Conservation (phyloP, 2,329 filamentous ascomycete species). For the Ophiostoma himal-ulmi region DNA sequence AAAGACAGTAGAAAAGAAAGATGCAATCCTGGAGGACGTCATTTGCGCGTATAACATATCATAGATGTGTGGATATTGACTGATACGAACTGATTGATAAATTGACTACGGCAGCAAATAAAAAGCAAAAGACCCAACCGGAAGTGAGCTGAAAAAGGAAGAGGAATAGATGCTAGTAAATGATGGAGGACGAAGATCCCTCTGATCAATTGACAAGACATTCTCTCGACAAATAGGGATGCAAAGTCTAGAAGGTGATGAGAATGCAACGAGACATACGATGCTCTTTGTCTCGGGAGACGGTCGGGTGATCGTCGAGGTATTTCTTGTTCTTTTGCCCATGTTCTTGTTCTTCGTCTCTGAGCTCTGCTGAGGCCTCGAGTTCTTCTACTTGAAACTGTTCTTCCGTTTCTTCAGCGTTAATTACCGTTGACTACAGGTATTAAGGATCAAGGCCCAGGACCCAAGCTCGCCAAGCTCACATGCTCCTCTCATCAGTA, state of each 20-base stretch:
- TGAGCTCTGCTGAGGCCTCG: too few species aligned
- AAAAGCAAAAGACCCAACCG: neutral
- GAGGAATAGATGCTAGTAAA: neutral
- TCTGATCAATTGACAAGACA: neutral
- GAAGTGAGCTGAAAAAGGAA: neutral
- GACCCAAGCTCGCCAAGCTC: neutral
- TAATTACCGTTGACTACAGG: neutral
- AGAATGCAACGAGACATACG: neutral
- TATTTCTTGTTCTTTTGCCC: neutral
- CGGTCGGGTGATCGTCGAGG: neutral
- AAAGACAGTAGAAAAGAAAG: neutral
- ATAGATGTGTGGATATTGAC: too few species aligned
- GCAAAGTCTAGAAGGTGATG: neutral
- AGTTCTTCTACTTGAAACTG: neutral
- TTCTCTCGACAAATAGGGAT: too few species aligned
- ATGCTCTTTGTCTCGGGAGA: neutral
- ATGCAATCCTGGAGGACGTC: neutral
- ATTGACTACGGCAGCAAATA: neutral
- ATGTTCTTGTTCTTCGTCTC: neutral
- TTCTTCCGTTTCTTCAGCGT: neutral
- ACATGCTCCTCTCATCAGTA: neutral
- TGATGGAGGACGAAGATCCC: neutral
- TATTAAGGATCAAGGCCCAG: neutral
- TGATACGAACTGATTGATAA: too few species aligned
- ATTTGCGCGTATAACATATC: neutral